Conservation (phyloP, 2,329 filamentous ascomycete species). For the Nemania sp. region DNA sequence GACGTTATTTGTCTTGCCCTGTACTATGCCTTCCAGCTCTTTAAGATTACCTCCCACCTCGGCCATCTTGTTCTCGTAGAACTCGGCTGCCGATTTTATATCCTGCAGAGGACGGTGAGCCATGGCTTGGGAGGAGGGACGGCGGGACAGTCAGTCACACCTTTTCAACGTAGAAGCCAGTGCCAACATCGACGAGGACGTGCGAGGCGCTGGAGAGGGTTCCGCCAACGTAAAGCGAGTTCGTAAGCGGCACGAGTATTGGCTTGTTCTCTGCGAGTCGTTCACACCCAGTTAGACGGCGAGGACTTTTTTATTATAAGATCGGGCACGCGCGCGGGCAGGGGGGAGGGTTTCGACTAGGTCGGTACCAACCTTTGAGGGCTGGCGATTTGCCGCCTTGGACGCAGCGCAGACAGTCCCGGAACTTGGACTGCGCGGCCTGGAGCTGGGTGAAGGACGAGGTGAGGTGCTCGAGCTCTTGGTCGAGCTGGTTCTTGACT, state of each 20-base stretch:
- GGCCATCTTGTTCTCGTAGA: slow-evolving; percentile 68
- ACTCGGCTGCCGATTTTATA: slow-evolving; percentile 64
- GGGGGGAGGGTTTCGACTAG: background rate
- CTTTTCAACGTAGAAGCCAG: slow-evolving; percentile 76
- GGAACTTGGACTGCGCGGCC: slow-evolving; percentile 90
- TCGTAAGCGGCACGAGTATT: slow-evolving; percentile 93
- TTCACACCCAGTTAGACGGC: slow-evolving; percentile 21
- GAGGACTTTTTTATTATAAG: slow-evolving; percentile 3
- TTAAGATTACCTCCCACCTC: slow-evolving; percentile 66
- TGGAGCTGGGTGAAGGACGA: slow-evolving; percentile 90
- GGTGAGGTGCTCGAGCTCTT: slow-evolving; percentile 94
- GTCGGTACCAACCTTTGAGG: slow-evolving; percentile 44
- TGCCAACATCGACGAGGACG: slow-evolving; percentile 62
- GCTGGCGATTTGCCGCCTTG: slow-evolving; percentile 63
- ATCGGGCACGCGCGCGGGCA: background rate
- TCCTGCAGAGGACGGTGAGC: slow-evolving; percentile 55
- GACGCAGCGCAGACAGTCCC: slow-evolving; percentile 87
- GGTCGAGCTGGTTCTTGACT: slow-evolving; percentile 95
- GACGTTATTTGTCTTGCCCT: slow-evolving; percentile 84
- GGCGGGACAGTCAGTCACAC: slow-evolving; percentile 53
- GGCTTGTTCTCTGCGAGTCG: slow-evolving; percentile 57
- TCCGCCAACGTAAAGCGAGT: slow-evolving; percentile 92
- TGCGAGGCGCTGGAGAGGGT: slow-evolving; percentile 78
- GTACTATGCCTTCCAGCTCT: slow-evolving; percentile 68
- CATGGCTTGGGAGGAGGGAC: background rate